A percentile compares a stretch with the other conserved stretches of the same genome.
Conservation (phyloP, 2,329 filamentous ascomycete genomes). For the Ascochyta clinopodiicola region DNA sequence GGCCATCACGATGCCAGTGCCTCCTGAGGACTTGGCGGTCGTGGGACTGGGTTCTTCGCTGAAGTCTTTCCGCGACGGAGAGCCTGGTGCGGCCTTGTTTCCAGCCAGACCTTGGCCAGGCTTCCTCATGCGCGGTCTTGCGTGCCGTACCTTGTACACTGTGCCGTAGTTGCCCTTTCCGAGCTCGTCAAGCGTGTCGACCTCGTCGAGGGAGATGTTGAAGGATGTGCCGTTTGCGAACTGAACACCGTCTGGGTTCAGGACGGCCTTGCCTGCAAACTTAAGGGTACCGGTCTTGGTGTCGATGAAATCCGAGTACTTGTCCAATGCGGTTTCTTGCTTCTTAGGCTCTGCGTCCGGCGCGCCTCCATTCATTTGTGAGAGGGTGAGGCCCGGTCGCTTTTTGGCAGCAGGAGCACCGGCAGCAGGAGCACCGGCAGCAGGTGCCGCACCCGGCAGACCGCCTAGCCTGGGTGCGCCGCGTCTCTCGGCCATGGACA, state of each 20-base stretch:
- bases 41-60: slow-evolving; percentile 47
- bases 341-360: slow-evolving; percentile 36
- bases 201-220: slow-evolving; percentile 92
- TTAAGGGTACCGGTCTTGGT: slow-evolving; percentile 88
- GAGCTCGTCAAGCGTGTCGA: slow-evolving; percentile 89
- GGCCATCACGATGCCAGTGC: slow-evolving; percentile 86
- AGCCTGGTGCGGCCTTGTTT: slow-evolving; percentile 56
- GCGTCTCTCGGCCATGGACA: slow-evolving; percentile 71
- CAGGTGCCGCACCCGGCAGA: slow-evolving; percentile 49
- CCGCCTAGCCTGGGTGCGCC: slow-evolving; percentile 48
- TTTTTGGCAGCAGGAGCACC: slow-evolving; percentile 46
- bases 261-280: slow-evolving; percentile 90
- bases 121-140: slow-evolving; percentile 69
- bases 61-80: slow-evolving; percentile 41
- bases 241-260: slow-evolving; percentile 88
- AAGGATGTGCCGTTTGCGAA: slow-evolving; percentile 91
- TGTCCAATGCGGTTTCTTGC: slow-evolving; percentile 62
- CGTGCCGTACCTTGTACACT: slow-evolving; percentile 94
- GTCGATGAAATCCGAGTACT: slow-evolving; percentile 84
- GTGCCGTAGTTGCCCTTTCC: slow-evolving; percentile 99
- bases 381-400: slow-evolving; percentile 53
- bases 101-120: slow-evolving; percentile 66
- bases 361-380: slow-evolving; percentile 49
- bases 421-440: slow-evolving; percentile 39
- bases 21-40: slow-evolving; percentile 49